Evolutionary conservation across 345 rosid species (phyloP), one percentile per base, ranked within the genome.

Genomic region (Rhizophora apiculata): DNA sequence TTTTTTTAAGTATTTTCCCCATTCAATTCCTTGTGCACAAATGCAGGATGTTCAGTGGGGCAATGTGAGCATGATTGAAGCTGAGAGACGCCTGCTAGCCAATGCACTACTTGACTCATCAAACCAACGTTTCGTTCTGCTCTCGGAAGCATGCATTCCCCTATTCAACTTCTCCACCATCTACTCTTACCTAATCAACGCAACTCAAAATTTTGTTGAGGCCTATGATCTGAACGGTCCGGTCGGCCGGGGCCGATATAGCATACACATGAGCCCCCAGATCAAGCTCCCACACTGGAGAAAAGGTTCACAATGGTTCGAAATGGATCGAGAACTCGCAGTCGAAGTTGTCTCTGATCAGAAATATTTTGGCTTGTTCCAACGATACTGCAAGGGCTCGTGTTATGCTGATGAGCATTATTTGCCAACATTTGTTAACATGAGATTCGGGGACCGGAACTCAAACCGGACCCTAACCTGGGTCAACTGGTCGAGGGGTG

Each of bases 261-360:
- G 52, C 70, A 70, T 48, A 0, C 65, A 49, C 31, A 86, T 93
- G 96, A 73, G 78, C 24, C 97, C 98, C 13, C 72, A 70, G 5
- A 60, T 93, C 61, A 65, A 31, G 15, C 48, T 88, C 9, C 46
- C 55, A 0, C 84, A 89, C 51, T 93, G 98, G 98, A 68, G 97
- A 18, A 93, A 93, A 76, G 98, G 98, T 2, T 83, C 97, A 6
- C 97, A 93, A 22, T 93, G 98, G 97, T 88, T 93, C 60, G 91
- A 85, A 66, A 51, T 88, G 60, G 85, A 86, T 73, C 86, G 97
- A 31, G 71, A 68, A 39, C 78, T 88, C 1, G 98, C 96, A 39
- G 4, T 81, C 0, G 85, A 87, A 37, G 72, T 89, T 2, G 88
- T 93, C 24, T 86, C 94, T 0, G 98, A 93, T 58, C 71, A 34